These are phyloP conservation scores for Aquilaria yunnanensis DNA, from an alignment of 345 rosid genomes.

Conservation along the genomic window DNA sequence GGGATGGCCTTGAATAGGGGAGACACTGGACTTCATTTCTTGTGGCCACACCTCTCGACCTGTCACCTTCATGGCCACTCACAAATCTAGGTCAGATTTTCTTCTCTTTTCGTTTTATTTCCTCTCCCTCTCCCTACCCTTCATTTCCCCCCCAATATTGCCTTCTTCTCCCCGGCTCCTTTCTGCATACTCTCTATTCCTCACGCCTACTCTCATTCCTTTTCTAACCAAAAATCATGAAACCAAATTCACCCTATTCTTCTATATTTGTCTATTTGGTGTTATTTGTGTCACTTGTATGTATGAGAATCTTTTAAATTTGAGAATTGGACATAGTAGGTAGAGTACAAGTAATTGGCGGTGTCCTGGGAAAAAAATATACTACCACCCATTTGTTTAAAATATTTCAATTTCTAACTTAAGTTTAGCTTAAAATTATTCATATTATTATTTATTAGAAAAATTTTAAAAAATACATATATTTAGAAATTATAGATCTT, in stretches of 20 bases:
- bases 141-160: not conserved
- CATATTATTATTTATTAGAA: too few relatives aligned
- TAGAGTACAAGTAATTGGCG: too few relatives aligned
- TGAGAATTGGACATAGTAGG: too few relatives aligned
- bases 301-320: too few relatives aligned
- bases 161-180: slow-evolving; percentile 8
- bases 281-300: too few relatives aligned
- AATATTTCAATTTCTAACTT: too few relatives aligned
- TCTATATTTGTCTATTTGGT: not conserved
- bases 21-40: slow-evolving; percentile 80
- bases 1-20: slow-evolving; percentile 95
- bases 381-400: too few relatives aligned
- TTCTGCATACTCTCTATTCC: not conserved
- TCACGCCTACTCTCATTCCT: not conserved
- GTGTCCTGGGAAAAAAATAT: too few relatives aligned
- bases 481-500: too few relatives aligned
- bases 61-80: slow-evolving; percentile 84
- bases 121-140: not conserved
- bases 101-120: not conserved
- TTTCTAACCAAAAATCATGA: not conserved
- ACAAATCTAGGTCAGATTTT: slow-evolving; percentile 65
- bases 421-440: too few relatives aligned
- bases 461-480: too few relatives aligned
- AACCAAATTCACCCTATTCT: not conserved
- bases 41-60: slow-evolving; percentile 76